phyloP scores from a whole-genome alignment of 257 asterid species.

The Phtheirospermum japonicum region DNA sequence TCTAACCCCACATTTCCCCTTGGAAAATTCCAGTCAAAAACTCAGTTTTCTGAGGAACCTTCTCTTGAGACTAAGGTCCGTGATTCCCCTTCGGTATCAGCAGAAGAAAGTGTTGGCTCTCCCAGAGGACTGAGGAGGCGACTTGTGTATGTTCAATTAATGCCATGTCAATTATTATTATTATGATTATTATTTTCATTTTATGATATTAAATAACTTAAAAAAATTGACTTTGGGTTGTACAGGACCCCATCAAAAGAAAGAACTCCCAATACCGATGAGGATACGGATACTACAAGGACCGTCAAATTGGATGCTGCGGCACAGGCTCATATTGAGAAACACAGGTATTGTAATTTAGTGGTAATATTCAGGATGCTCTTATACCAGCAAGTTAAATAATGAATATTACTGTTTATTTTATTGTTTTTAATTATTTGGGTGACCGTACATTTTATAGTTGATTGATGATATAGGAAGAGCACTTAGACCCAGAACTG shows the following conservation, averaged over 20 bases:
- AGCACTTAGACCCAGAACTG: slow-evolving; percentile 1
- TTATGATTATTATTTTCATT: not conserved
- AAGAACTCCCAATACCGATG: slow-evolving; percentile 37
- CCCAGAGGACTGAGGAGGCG: slow-evolving; percentile 83
- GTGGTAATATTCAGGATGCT: too few species aligned
- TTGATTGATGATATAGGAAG: slow-evolving; percentile 15
- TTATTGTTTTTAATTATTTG: not conserved
- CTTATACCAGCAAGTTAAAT: not conserved
- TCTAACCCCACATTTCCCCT: slow-evolving; percentile 22
- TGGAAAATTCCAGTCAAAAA: slow-evolving; percentile 43
- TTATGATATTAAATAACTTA: slow-evolving; percentile 14
- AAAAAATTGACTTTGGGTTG: slow-evolving; percentile 26
- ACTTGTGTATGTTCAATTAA: slow-evolving; percentile 43
- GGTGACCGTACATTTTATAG: not conserved
- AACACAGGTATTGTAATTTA: slow-evolving; percentile 56
- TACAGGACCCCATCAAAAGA: slow-evolving; percentile 58
- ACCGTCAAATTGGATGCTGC: slow-evolving; percentile 81
- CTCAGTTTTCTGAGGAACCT: slow-evolving; percentile 40
- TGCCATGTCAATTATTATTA: too few species aligned
- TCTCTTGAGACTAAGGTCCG: slow-evolving; percentile 36
- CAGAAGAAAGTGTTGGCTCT: slow-evolving; percentile 43
- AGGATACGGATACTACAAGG: slow-evolving; percentile 37
- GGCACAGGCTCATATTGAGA: slow-evolving; percentile 73
- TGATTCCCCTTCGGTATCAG: slow-evolving; percentile 47
- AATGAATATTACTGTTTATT: not conserved